Evolutionary conservation across 495 filamentous ascomycete genomes (phyloP).

Genomic region (Viridothelium virens): DNA sequence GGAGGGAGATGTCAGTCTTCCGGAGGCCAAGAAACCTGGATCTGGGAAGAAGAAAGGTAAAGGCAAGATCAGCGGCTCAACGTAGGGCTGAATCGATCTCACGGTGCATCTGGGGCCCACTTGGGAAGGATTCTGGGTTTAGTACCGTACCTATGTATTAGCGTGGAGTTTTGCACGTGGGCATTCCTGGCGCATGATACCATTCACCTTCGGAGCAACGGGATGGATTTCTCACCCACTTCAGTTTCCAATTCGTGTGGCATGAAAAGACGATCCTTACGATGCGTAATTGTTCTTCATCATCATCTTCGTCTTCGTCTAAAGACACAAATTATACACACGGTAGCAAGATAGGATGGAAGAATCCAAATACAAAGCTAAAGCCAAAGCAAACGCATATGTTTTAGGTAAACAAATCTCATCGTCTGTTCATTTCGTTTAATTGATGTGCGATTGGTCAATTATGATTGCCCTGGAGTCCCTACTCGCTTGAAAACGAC

Average conservation of each 20-base stretch:
- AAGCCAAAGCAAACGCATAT: too few relatives aligned
- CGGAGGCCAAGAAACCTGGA: background rate
- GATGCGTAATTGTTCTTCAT: too few relatives aligned
- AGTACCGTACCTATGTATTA: background rate
- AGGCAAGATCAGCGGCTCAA: background rate
- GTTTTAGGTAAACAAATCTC: too few relatives aligned
- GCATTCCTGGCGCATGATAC: background rate
- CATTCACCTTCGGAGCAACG: background rate
- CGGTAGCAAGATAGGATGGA: too few relatives aligned
- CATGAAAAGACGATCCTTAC: too few relatives aligned
- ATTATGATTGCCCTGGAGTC: background rate
- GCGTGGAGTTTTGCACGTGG: background rate
- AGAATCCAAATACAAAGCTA: too few relatives aligned
- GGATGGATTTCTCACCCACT: too few relatives aligned
- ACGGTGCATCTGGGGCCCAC: background rate
- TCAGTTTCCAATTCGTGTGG: too few relatives aligned
- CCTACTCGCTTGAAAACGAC: background rate
- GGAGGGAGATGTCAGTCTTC: conserved; percentile 6
- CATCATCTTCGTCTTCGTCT: too few relatives aligned
- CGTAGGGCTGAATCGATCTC: background rate
- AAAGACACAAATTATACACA: too few relatives aligned
- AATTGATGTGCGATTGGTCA: background rate
- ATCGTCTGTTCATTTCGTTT: too few relatives aligned
- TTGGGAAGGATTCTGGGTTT: background rate
- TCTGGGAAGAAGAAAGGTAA: background rate